A percentile compares a stretch with the other conserved stretches of the same genome.
phyloP scores from a whole-genome alignment of 2,329 filamentous ascomycete species.

The Penicillium brevicompactum region DNA sequence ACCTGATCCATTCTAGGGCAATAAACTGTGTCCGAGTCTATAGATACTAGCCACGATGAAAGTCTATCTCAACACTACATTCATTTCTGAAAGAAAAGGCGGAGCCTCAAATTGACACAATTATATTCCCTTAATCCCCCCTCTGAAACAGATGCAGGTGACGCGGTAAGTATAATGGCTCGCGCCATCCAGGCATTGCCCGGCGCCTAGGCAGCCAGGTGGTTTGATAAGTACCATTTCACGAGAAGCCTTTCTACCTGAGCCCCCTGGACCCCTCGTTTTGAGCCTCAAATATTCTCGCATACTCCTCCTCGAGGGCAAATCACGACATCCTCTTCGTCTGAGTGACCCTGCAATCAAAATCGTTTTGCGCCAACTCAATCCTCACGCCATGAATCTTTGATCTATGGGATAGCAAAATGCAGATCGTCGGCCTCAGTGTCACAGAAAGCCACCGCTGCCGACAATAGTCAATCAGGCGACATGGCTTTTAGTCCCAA shows the following conservation, averaged over 20 bases:
- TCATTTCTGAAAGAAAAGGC: too few species aligned
- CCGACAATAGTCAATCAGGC: background rate
- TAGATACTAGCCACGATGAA: too few species aligned
- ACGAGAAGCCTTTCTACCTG: background rate
- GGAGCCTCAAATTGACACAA: too few species aligned
- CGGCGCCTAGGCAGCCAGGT: background rate
- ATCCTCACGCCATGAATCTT: too few species aligned
- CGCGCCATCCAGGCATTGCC: background rate
- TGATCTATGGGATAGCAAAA: background rate
- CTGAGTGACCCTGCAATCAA: too few species aligned
- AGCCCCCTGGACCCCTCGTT: background rate
- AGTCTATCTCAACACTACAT: too few species aligned
- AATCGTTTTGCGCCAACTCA: too few species aligned
- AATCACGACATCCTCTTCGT: too few species aligned
- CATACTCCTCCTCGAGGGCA: too few species aligned
- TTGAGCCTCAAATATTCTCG: background rate
- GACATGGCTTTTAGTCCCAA: slow-evolving; percentile 23
- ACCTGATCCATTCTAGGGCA: too few species aligned
- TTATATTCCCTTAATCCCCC: too few species aligned
- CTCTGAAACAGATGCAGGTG: background rate
- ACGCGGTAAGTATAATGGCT: background rate
- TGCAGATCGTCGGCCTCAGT: background rate
- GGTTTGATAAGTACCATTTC: background rate
- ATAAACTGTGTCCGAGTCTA: too few species aligned
- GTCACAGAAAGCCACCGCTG: background rate